Conservation (phyloP, 2,329 filamentous ascomycete genomes). For the Thermoascus crustaceus region DNA sequence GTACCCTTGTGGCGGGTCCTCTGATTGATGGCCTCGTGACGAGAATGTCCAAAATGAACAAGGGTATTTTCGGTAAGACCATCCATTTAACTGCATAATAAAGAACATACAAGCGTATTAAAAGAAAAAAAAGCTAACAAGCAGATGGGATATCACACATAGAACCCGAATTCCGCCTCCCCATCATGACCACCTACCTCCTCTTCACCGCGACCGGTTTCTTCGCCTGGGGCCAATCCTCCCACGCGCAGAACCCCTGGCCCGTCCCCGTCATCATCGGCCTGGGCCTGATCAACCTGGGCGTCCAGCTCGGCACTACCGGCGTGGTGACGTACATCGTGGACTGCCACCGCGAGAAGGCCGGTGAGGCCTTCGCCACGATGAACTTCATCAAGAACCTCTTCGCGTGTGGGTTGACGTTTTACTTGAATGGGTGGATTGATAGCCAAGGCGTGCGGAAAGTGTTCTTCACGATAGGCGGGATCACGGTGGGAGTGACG, state of each 20-base stretch:
- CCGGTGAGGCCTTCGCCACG: conserved; percentile 30
- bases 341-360: conserved; percentile 32
- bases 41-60: conserved; percentile 26
- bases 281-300: conserved; percentile 28
- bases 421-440: conserved; percentile 36
- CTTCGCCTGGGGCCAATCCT: conserved; percentile 28
- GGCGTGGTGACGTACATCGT: conserved; percentile 32
- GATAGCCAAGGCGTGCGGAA: conserved; percentile 28
- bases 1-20: conserved; percentile 24
- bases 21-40: conserved; percentile 28
- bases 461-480: conserved; percentile 32
- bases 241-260: conserved; percentile 21
- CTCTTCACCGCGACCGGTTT: conserved; percentile 31
- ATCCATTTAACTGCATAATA: not conserved
- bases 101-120: not conserved
- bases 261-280: conserved; percentile 29
- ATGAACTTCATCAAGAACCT: conserved; percentile 36
- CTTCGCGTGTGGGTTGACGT: conserved; percentile 33
- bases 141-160: not conserved
- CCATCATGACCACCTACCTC: conserved; percentile 28
- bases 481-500: conserved; percentile 24
- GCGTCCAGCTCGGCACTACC: conserved; percentile 32
- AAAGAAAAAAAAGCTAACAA: not conserved
- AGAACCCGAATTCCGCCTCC: conserved; percentile 35
- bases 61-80: conserved; percentile 25